These are phyloP conservation scores for Schoenoplectus triqueter DNA, from an alignment of 202 grass and related monocot genomes.

Conservation along the genomic window DNA sequence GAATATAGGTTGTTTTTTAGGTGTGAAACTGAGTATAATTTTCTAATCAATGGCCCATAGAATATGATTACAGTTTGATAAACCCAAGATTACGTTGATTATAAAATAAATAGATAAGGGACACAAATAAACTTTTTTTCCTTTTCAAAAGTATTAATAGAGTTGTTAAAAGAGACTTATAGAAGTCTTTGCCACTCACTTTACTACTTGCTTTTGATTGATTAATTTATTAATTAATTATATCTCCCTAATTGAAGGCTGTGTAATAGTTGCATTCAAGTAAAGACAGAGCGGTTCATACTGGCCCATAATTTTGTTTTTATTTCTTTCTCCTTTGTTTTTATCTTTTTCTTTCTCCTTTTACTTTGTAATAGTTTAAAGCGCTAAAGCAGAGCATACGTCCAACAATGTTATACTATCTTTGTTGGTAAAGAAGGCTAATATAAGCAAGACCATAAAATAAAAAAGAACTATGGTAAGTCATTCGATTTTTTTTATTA, in stretches of 20 bases:
- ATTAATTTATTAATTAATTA: not conserved
- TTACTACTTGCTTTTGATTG: constrained; percentile 28
- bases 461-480: too few species aligned
- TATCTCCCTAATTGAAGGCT: constrained; percentile 1
- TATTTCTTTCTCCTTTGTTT: not conserved
- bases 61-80: constrained; percentile 38
- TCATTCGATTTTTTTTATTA: too few species aligned
- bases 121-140: constrained; percentile 40
- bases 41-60: not conserved
- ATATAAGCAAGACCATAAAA: not conserved
- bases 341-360: constrained; percentile 5
- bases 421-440: not conserved
- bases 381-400: constrained; percentile 12
- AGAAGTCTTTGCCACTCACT: constrained; percentile 22
- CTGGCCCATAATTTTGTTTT: constrained; percentile 8
- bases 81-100: constrained; percentile 22
- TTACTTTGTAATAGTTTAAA: constrained; percentile 30
- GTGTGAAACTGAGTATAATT: constrained; percentile 29
- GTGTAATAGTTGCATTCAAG: constrained; percentile 18
- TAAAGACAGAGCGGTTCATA: constrained; percentile 34
- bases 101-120: constrained; percentile 26
- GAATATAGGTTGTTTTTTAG: constrained; percentile 4
- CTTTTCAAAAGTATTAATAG: constrained; percentile 34
- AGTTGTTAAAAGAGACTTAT: constrained; percentile 34
- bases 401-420: constrained; percentile 6